Percentiles rank a stretch among this genome's conserved stretches.
These are phyloP conservation scores for Tilletia indica DNA, from an alignment of 1,284 basidiomycete genomes.

Conservation along the genomic window DNA sequence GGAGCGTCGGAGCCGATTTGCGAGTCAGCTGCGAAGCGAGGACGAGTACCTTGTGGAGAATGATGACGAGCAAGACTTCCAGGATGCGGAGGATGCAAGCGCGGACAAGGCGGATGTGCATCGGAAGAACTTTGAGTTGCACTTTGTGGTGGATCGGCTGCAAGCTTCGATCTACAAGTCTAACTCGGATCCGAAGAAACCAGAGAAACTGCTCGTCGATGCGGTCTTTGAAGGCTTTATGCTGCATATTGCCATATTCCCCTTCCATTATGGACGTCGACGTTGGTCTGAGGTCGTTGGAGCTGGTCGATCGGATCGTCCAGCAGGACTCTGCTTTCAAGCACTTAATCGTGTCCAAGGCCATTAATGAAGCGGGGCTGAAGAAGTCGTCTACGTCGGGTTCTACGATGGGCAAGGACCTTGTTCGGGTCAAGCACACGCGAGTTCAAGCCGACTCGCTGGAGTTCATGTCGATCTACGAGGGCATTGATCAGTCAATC, in stretches of 20 bases:
- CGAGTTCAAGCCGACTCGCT: slow-evolving; percentile 81
- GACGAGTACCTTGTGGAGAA: slow-evolving; percentile 46
- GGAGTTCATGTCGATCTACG: slow-evolving; percentile 77
- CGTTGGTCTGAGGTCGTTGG: slow-evolving; percentile 70
- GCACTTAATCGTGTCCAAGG: slow-evolving; percentile 75
- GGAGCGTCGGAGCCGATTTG: slow-evolving; percentile 39
- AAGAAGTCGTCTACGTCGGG: slow-evolving; percentile 15
- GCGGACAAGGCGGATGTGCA: slow-evolving; percentile 62
- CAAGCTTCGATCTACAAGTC: slow-evolving; percentile 78
- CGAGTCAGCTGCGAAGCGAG: slow-evolving; percentile 44
- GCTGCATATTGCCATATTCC: slow-evolving; percentile 43
- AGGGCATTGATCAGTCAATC: slow-evolving; percentile 84
- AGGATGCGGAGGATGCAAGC: slow-evolving; percentile 47
- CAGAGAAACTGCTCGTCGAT: slow-evolving; percentile 74
- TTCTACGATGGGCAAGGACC: slow-evolving; percentile 35
- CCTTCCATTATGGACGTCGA: slow-evolving; percentile 78
- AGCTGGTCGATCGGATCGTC: slow-evolving; percentile 64
- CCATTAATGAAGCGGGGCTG: slow-evolving; percentile 46
- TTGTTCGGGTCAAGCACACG: slow-evolving; percentile 80
- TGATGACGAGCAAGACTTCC: slow-evolving; percentile 44
- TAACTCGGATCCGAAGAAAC: slow-evolving; percentile 60
- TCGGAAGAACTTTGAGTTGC: slow-evolving; percentile 83
- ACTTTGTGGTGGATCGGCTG: slow-evolving; percentile 85
- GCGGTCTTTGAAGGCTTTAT: slow-evolving; percentile 76
- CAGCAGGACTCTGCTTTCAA: slow-evolving; percentile 62